Conservation (phyloP, 805 yeast species). For the Danielozyma ontarioensis region DNA sequence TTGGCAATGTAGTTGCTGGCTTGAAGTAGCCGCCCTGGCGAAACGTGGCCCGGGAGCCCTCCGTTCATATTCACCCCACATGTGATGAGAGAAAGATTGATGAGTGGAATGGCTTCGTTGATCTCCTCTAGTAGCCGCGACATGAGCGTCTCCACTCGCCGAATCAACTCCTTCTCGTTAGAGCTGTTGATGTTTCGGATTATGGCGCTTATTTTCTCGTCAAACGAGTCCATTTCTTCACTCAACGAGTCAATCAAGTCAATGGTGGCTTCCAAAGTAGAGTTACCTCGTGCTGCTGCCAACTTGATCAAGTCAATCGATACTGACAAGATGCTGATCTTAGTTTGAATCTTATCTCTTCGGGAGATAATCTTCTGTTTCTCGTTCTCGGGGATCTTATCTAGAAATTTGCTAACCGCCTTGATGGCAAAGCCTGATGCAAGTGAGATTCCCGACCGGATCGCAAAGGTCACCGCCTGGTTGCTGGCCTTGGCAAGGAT, state of each 20-base stretch:
- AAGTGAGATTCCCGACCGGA: conserved; percentile 66
- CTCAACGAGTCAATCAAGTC: conserved; percentile 51
- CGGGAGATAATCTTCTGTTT: conserved; percentile 37
- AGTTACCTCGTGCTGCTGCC: conserved; percentile 58
- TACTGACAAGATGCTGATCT: conserved; percentile 55
- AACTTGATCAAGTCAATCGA: conserved; percentile 65
- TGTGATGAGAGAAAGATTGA: conserved; percentile 61
- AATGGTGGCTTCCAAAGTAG: conserved; percentile 50
- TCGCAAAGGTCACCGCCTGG: conserved; percentile 77
- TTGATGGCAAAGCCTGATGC: conserved; percentile 72
- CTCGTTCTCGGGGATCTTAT: conserved; percentile 50
- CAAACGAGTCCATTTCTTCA: conserved; percentile 54
- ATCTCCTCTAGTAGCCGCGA: conserved; percentile 44
- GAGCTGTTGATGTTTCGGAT: conserved; percentile 22
- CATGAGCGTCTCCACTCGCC: conserved; percentile 47
- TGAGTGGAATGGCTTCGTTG: conserved; percentile 64
- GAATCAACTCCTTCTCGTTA: conserved; percentile 34
- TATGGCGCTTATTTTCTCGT: conserved; percentile 40
- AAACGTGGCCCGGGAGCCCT: conserved; percentile 45
- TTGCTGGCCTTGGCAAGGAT: conserved; percentile 56
- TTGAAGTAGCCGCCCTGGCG: conserved; percentile 63
- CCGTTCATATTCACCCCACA: conserved; percentile 59
- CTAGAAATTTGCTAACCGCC: conserved; percentile 54
- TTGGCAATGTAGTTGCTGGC: conserved; percentile 46
- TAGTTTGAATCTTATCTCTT: conserved; percentile 45